These are phyloP conservation scores for Aspergillus sp. DNA, from an alignment of 2,329 filamentous ascomycete genomes.

Conservation along the genomic window DNA sequence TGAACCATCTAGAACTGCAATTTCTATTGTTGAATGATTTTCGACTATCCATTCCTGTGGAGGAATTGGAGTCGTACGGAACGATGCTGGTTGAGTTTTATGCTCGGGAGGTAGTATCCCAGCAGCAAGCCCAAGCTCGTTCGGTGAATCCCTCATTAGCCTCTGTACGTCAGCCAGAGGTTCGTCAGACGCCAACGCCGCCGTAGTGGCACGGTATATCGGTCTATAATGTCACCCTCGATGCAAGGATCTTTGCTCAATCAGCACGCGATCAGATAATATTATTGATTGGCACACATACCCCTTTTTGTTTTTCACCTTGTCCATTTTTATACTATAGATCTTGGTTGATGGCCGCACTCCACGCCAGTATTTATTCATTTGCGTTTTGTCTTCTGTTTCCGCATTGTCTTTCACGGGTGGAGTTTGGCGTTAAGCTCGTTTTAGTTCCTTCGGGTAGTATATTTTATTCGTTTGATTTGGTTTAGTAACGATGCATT, in stretches of 20 bases:
- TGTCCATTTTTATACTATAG: slow-evolving; percentile 12
- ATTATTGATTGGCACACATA: slow-evolving; percentile 13
- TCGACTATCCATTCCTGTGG: slow-evolving; percentile 81
- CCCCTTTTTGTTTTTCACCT: slow-evolving; percentile 11
- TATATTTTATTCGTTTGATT: too few relatives aligned
- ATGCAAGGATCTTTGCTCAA: background rate
- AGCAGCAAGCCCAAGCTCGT: slow-evolving; percentile 40
- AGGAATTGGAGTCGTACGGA: slow-evolving; percentile 93
- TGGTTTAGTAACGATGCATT: too few relatives aligned
- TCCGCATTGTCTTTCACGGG: too few relatives aligned
- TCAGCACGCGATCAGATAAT: slow-evolving; percentile 1
- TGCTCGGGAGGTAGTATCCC: slow-evolving; percentile 75
- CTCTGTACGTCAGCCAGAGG: slow-evolving; percentile 9
- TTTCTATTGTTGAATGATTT: slow-evolving; percentile 96
- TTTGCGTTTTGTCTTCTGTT: too few relatives aligned
- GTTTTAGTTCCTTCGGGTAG: too few relatives aligned
- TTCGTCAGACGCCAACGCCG: slow-evolving; percentile 30
- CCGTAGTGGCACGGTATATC: slow-evolving; percentile 16
- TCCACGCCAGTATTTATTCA: too few relatives aligned
- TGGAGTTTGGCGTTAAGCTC: too few relatives aligned
- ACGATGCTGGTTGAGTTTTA: slow-evolving; percentile 99
- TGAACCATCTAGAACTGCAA: slow-evolving; percentile 94
- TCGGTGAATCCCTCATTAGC: slow-evolving; percentile 17
- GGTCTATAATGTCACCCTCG: background rate
- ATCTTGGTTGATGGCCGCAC: slow-evolving; percentile 4